Percentiles rank a stretch among this genome's conserved stretches.
Evolutionary conservation across 1,284 basidiomycete species (phyloP).

Genomic region (Trametes pubescens): DNA sequence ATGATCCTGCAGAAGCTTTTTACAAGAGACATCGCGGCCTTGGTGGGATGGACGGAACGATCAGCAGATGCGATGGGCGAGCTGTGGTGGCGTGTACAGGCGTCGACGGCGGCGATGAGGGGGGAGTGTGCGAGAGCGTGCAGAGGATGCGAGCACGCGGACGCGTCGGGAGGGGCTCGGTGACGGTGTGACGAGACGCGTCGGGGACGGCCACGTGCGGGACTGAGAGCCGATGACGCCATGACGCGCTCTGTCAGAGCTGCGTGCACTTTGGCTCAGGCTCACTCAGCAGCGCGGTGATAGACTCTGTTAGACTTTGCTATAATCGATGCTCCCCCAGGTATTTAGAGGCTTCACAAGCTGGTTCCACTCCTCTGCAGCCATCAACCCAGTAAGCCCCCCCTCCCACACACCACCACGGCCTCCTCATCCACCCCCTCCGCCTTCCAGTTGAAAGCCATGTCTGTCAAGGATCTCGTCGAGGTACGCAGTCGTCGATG

Average conservation of each 20-base stretch:
- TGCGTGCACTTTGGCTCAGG: neutral
- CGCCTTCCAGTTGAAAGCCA: slow-evolving; percentile 48
- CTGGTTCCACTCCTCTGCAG: slow-evolving; percentile 31
- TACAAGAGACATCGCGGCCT: slow-evolving; percentile 46
- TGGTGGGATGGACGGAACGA: no score
- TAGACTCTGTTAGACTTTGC: neutral
- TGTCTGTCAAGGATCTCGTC: slow-evolving; percentile 51
- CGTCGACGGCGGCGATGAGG: slow-evolving; percentile 1
- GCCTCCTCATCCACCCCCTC: slow-evolving; percentile 48
- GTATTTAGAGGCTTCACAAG: slow-evolving; percentile 38
- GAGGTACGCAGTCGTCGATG: slow-evolving; percentile 44
- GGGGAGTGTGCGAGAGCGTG: slow-evolving; percentile 1
- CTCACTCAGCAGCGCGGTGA: slow-evolving; percentile 27
- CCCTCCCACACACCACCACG: slow-evolving; percentile 26
- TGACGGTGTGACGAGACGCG: slow-evolving; percentile 30
- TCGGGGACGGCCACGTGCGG: slow-evolving; percentile 16
- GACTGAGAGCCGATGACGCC: slow-evolving; percentile 25
- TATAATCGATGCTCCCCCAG: slow-evolving; percentile 36
- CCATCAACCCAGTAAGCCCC: slow-evolving; percentile 39
- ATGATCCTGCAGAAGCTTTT: slow-evolving; percentile 67
- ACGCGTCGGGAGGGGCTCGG: slow-evolving; percentile 14
- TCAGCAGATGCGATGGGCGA: neutral
- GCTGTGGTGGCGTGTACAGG: neutral
- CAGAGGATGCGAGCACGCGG: neutral
- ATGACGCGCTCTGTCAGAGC: slow-evolving; percentile 12